Percentiles rank a stretch among this genome's conserved stretches.
These are phyloP conservation scores for Cyclotella atomus DNA, from an alignment of 108 stramenopile genomes.

Conservation along the genomic window DNA sequence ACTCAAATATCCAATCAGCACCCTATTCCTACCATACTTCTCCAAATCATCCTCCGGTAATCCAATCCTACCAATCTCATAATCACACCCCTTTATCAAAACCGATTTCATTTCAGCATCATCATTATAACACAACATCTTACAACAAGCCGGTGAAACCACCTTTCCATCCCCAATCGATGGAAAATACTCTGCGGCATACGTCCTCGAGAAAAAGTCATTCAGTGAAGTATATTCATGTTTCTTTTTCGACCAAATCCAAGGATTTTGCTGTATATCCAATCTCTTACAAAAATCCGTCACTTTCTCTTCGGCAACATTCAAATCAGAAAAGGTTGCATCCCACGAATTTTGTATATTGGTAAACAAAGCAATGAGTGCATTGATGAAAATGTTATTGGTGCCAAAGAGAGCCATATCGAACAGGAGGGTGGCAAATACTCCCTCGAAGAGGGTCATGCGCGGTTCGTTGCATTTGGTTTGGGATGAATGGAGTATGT, in stretches of 20 bases:
- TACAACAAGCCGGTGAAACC: conserved; percentile 50
- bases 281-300: conserved; percentile 40
- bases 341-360: conserved; percentile 56
- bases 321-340: conserved; percentile 18
- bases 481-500: conserved; percentile 16
- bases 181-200: conserved; percentile 26
- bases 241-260: conserved; percentile 47
- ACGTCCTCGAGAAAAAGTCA: conserved; percentile 54
- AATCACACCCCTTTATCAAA: conserved; percentile 52
- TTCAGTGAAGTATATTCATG: conserved; percentile 40
- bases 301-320: conserved; percentile 20
- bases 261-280: conserved; percentile 35
- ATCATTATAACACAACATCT: conserved; percentile 16
- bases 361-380: conserved; percentile 43
- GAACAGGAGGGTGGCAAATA: conserved; percentile 54
- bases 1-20: conserved; percentile 42
- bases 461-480: conserved; percentile 35
- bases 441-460: conserved; percentile 54
- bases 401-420: conserved; percentile 57
- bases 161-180: conserved; percentile 17
- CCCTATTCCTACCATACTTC: conserved; percentile 26
- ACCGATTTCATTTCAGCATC: conserved; percentile 35
- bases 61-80: conserved; percentile 37
- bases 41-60: conserved; percentile 34
- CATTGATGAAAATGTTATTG: conserved; percentile 39